These are phyloP conservation scores for Ramaria rubella DNA, from an alignment of 768 basidiomycete species.

Conservation along the genomic window DNA sequence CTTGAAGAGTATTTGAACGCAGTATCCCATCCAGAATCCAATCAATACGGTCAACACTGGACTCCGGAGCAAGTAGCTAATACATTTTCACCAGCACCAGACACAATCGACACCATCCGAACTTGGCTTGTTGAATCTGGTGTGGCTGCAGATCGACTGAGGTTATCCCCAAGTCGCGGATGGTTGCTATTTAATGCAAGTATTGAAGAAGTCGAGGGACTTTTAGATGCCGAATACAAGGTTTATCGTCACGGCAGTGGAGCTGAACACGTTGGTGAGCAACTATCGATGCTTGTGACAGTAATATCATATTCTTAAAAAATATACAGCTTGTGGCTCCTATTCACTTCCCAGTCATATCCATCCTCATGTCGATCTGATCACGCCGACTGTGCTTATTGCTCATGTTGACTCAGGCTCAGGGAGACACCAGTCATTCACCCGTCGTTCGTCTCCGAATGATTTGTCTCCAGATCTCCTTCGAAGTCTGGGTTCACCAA, in stretches of 20 bases:
- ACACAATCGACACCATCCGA: conserved; percentile 36
- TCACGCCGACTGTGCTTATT: conserved; percentile 5
- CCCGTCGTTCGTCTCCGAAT: background rate
- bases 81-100: conserved; percentile 39
- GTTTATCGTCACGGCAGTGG: conserved; percentile 13
- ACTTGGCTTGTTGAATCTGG: conserved; percentile 40
- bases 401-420: background rate
- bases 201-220: conserved; percentile 12
- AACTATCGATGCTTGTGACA: background rate
- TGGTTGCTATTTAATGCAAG: conserved; percentile 14
- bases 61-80: conserved; percentile 36
- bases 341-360: conserved; percentile 60
- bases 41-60: conserved; percentile 46
- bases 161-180: conserved; percentile 26
- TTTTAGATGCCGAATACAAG: conserved; percentile 14
- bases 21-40: conserved; percentile 46
- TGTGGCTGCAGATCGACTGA: conserved; percentile 31
- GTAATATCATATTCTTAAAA: background rate
- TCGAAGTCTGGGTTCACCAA: conserved; percentile 3
- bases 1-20: conserved; percentile 41
- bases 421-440: background rate
- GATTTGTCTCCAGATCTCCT: background rate
- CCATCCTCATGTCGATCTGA: conserved; percentile 36
- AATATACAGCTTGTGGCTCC: conserved; percentile 3
- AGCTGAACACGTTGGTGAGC: conserved; percentile 5